Conservation (phyloP, 2,329 filamentous ascomycete genomes). For the Pseudogymnoascus sp. region DNA sequence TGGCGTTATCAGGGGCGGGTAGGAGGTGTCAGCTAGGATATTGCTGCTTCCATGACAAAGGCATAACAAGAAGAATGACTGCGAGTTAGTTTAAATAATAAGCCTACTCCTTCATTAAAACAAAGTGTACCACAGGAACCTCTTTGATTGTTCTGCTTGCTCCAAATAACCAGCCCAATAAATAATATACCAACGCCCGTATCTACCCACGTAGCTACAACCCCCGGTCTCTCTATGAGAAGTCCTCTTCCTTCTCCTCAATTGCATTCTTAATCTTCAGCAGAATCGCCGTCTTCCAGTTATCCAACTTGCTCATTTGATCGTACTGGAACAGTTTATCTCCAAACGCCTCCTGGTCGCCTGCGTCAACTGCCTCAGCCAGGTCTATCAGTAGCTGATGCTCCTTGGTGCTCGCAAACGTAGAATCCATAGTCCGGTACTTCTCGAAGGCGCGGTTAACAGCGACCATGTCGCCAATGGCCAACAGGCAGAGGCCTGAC, state of each 20-base stretch:
- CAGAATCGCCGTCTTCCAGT: slow-evolving; percentile 89
- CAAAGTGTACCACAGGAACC: neutral
- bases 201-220: neutral
- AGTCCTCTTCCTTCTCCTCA: slow-evolving; percentile 61
- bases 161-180: slow-evolving; percentile 26
- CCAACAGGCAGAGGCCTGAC: slow-evolving; percentile 82
- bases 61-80: slow-evolving; percentile 2
- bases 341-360: slow-evolving; percentile 73
- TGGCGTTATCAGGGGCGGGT: neutral
- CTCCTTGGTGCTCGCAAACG: slow-evolving; percentile 71
- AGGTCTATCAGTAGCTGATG: slow-evolving; percentile 73
- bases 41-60: neutral
- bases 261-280: slow-evolving; percentile 78
- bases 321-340: slow-evolving; percentile 86
- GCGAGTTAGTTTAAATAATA: slow-evolving; percentile 7
- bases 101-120: slow-evolving; percentile 4
- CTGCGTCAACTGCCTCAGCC: slow-evolving; percentile 62
- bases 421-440: slow-evolving; percentile 71
- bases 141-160: slow-evolving; percentile 6
- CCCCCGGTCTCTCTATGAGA: slow-evolving; percentile 43
- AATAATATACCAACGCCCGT: slow-evolving; percentile 1
- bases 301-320: slow-evolving; percentile 86
- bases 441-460: slow-evolving; percentile 70
- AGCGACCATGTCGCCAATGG: slow-evolving; percentile 64
- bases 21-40: neutral